Conservation (phyloP, 179 eudicot genomes). For the Patellifolia procumbens region DNA sequence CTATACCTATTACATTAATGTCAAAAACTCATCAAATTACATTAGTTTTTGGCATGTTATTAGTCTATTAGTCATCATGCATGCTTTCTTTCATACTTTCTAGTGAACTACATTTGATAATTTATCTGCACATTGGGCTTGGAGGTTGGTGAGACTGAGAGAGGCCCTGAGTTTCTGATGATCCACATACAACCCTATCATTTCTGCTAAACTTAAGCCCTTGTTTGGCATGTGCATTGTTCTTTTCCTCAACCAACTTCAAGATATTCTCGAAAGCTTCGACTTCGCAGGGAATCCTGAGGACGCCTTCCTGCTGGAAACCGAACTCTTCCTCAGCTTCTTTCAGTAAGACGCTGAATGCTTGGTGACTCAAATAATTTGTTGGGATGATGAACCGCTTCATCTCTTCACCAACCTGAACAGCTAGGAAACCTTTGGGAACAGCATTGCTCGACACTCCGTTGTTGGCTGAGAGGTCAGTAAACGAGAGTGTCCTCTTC, state of each 20-base stretch:
- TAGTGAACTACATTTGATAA: background rate
- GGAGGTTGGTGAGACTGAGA: conserved; percentile 34
- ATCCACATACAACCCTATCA: conserved; percentile 34
- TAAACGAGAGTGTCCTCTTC: conserved; percentile 55
- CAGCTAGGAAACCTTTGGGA: conserved; percentile 59
- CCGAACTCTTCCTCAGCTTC: conserved; percentile 72
- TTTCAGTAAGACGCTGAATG: conserved; percentile 42
- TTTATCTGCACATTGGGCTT: conserved; percentile 45
- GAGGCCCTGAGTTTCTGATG: conserved; percentile 26
- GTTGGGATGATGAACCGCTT: conserved; percentile 63
- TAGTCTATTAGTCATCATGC: background rate
- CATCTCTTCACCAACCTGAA: conserved; percentile 50
- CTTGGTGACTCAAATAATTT: conserved; percentile 46
- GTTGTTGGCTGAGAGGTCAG: conserved; percentile 30
- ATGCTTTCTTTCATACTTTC: background rate
- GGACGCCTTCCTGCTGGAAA: conserved; percentile 52
- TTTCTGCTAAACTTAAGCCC: conserved; percentile 9
- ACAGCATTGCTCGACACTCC: conserved; percentile 27
- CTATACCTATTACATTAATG: conserved; percentile 24
- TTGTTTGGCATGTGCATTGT: conserved; percentile 13
- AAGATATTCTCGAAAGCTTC: conserved; percentile 41
- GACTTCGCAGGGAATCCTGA: conserved; percentile 54
- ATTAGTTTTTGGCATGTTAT: conserved; percentile 16
- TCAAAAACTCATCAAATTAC: conserved; percentile 26
- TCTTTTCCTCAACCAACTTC: conserved; percentile 40